Evolutionary conservation across 176 grass and related monocot genomes (phyloP), one percentile per base, ranked within the genome.

Genomic region (Oryza rufipogon): DNA sequence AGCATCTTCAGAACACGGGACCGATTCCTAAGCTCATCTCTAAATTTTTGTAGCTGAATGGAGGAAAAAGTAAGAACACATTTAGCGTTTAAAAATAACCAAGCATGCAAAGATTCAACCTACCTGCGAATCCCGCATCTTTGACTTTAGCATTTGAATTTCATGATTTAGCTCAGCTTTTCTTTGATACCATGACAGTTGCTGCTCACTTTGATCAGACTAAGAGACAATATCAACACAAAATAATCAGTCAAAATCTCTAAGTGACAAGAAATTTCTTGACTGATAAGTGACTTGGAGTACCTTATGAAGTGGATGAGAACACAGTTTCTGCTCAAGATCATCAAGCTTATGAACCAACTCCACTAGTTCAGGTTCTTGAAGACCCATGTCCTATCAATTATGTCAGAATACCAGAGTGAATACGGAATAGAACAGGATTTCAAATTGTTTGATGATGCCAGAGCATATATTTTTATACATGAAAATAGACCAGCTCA

Each of bases 71-170:
- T 72, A 81, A 73, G 67, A 83, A 77, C 19, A 44, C 60, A 32
- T 76, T 77, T 68, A 90, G 68, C 25, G n/a, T 79, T 68, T 15
- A 66, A 75, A 83, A 75, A 45, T 3, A 6, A 68, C 10, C 71
- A 84, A 86, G n/a, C 32, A 66, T 34, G 5, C 39, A 71, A 67
- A 79, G 56, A 81, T 17, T 33, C 34, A 81, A 91, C 82, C 23
- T 83, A 95, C 93, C 91, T 98, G 96, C 81, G 96, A 99, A 75
- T 99, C 96, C 34, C 90, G 81, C 91, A 94, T 99, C 81, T 93
- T 99, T 75, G 93, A 91, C 63, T 92, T 96, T 22, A 99, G 71
- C 68, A 85, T 80, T 71, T 99, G 93, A 83, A 99, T 96, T 90
- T 96, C 93, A 87, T 93, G 89, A 87, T 94, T 92, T 71, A 99